Evolutionary conservation across 2,329 filamentous ascomycete genomes (phyloP).

Genomic region (Alternaria panax): DNA sequence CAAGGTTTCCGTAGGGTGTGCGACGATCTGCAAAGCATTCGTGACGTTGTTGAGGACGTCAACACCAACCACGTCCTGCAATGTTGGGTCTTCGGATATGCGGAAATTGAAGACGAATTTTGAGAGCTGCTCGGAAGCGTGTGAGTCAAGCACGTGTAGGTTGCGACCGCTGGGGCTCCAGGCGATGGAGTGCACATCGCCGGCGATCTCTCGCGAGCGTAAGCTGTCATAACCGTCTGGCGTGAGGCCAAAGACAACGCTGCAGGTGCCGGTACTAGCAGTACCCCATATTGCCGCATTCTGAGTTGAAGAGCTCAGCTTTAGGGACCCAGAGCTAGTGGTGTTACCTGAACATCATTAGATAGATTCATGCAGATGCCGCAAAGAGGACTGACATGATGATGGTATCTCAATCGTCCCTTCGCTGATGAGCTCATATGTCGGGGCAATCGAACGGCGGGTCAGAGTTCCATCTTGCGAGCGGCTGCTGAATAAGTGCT

Average conservation of each 20-base stretch:
- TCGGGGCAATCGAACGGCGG: constrained; percentile 20
- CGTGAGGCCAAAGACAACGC: constrained; percentile 28
- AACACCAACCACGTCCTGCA: constrained; percentile 18
- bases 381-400: constrained; percentile 22
- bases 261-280: constrained; percentile 32
- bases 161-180: constrained; percentile 31
- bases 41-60: constrained; percentile 27
- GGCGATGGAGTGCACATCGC: constrained; percentile 32
- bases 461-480: constrained; percentile 28
- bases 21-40: constrained; percentile 26
- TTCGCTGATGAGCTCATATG: constrained; percentile 28
- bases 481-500: constrained; percentile 28
- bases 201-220: constrained; percentile 27
- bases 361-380: neutral
- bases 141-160: constrained; percentile 30
- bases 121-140: constrained; percentile 14
- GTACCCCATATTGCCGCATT: constrained; percentile 28
- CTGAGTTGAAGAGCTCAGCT: constrained; percentile 21
- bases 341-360: constrained; percentile 24
- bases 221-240: constrained; percentile 22
- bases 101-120: constrained; percentile 32
- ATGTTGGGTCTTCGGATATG: constrained; percentile 11
- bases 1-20: constrained; percentile 25
- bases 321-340: constrained; percentile 23
- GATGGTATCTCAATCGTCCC: constrained; percentile 27